Evolutionary conservation across 345 rosid genomes (phyloP), one percentile per base, ranked within the genome.

Genomic region (Citrus hindsii): DNA sequence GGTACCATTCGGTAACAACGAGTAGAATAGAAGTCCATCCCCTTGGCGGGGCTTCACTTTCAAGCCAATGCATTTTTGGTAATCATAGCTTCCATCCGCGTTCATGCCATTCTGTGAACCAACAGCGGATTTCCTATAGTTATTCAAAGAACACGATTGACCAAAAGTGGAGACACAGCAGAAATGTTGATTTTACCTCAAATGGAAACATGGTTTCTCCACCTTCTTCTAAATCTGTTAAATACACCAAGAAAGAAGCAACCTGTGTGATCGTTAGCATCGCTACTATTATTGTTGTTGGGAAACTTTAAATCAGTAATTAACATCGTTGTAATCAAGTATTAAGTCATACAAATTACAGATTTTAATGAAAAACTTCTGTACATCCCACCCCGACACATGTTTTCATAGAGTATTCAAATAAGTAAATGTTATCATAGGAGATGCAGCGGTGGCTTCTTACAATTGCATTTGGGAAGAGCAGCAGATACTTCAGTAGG

Each of bases 201-300:
- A 79, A 82, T 3, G 98, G 94, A 76, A 91, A 90, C 81, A 85
- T 81, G 5, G 94, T 93, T 75, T 91, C 94, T 62, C 95, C 92
- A 73, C 97, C 97, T 82, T 83, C 91, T 82, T 89, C 87, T 51
- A 89, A 91, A 67, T 82, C 85, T 7, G 94, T 79, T 83, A 93
- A 79, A 84, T 90, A 91, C 83, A 91, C 74, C 81, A 93, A 78
- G 82, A 91, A 90, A 65, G 95, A 77, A 38, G 88, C 89, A 51
- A 91, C 83, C 94, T 91, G 82, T 64, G 67, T 7, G n/a, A 46
- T 58, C 35, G 56, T 67, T 27, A 51, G 59, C 28, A 35, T 33
- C 1, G 2, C 14, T 53, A 35, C 16, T 59, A 72, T 48, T 13
- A 48, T 35, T 30, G n/a, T 64, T 48, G 60, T 30, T 64, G 30